Base-by-base conservation (phyloP, 1,284 basidiomycete species). In the Sanghuangporus sanghuang region DNA sequence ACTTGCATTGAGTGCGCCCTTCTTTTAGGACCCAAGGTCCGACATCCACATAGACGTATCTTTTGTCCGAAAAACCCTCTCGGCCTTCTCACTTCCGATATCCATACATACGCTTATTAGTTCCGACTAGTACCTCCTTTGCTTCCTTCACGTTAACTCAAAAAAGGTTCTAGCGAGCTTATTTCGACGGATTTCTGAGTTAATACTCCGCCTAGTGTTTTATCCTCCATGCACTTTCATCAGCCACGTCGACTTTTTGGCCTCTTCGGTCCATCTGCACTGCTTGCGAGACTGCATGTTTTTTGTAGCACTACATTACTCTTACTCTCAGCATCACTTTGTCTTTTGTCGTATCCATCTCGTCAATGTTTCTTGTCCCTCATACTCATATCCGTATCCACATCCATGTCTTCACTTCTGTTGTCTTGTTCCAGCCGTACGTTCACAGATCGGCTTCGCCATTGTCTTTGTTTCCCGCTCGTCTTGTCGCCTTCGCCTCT, bases 1-100 rank as follows among this genome's bases (percentile, higher is more conserved):
- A 93, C 71, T 76, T 92, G 67, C 76, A 75, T 66, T 82, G 69
- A 79, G 46, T 40, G 18, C 38, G 21, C 16, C 44, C 12, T 42
- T 42, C 12, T 12, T 3, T 9, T n/a, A 2, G 12, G 40, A 42
- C 40, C 40, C 40, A 42, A n/a, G 40, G 40, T 2, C 40, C n/a
- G n/a, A 11, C 40, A n/a, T 9, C 44, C 44, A 46, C 18, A 32
- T 35, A 32, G 49, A 23, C 21, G 8, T 52, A 7, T 9, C 35
- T 36, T n/a, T 55, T 35, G 18, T 36, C 53, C 32, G 9, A 38
- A 55, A 55, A 21, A 7, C 23, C n/a, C 35, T 35, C 35, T 21
- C 14, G 7, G 5, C 53, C 35, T 8, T 36, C 8, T 3, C 36
- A 14, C 6, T 16, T 27, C 52, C 38, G 32, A 52, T 52, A 52